Evolutionary conservation across 805 yeast genomes (phyloP).

Genomic region (Candida dendrica): DNA sequence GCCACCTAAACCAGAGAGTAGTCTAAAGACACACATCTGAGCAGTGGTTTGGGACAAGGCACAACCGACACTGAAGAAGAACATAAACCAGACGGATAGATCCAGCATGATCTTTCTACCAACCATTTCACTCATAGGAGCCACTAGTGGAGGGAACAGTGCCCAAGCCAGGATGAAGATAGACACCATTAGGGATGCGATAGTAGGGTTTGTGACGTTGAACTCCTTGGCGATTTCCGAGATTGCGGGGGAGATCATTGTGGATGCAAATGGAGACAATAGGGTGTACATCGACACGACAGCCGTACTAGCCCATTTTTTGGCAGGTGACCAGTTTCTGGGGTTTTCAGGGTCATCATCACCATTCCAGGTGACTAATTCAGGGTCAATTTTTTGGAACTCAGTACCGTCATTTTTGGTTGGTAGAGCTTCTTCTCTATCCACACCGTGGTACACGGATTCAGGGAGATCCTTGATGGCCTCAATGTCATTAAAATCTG

Average conservation of each 20-base stretch:
- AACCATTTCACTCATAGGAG: conserved; percentile 54
- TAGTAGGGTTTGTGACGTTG: conserved; percentile 30
- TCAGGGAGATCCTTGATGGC: conserved; percentile 4
- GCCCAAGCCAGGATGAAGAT: conserved; percentile 63
- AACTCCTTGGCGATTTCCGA: conserved; percentile 38
- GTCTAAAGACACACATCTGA: conserved; percentile 51
- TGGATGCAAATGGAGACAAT: conserved; percentile 55
- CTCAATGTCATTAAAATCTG: background rate
- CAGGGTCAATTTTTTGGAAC: conserved; percentile 50
- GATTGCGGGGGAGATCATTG: conserved; percentile 57
- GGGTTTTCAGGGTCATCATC: conserved; percentile 55
- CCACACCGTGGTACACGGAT: conserved; percentile 8
- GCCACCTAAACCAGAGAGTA: conserved; percentile 61
- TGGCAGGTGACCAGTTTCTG: conserved; percentile 45
- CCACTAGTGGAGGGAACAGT: conserved; percentile 50
- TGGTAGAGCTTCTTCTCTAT: conserved; percentile 21
- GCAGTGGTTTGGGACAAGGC: conserved; percentile 46
- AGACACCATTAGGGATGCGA: conserved; percentile 43
- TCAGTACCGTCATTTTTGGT: conserved; percentile 42
- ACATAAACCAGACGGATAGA: conserved; percentile 40
- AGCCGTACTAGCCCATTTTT: conserved; percentile 36
- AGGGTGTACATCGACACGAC: conserved; percentile 50
- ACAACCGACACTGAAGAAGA: conserved; percentile 49
- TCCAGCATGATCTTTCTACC: conserved; percentile 51
- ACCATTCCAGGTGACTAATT: conserved; percentile 62